Evolutionary conservation across 257 asterid species (phyloP).

Genomic region (Coffea canephora): DNA sequence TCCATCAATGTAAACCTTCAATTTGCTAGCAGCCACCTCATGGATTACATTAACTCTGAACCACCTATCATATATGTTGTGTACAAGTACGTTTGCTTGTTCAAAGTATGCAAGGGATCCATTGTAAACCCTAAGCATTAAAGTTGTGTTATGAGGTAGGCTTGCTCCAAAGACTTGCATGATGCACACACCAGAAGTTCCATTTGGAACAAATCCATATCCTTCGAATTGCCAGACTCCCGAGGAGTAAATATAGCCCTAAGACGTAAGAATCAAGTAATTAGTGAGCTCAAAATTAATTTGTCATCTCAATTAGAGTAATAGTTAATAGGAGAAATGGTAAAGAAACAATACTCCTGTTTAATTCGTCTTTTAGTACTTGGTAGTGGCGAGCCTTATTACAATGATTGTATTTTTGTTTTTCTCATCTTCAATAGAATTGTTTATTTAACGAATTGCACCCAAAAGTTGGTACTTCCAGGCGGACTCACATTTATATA

Average conservation of each 20-base stretch:
- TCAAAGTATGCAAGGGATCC: slow-evolving; percentile 26
- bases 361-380: too few relatives aligned
- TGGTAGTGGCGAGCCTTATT: too few relatives aligned
- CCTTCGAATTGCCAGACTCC: slow-evolving; percentile 45
- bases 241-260: slow-evolving; percentile 33
- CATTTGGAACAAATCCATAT: slow-evolving; percentile 28
- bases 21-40: slow-evolving; percentile 21
- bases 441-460: too few relatives aligned
- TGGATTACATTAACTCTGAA: slow-evolving; percentile 35
- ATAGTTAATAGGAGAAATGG: too few relatives aligned
- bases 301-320: too few relatives aligned
- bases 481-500: too few relatives aligned
- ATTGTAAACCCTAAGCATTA: slow-evolving; percentile 31
- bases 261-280: background rate
- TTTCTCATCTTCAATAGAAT: too few relatives aligned
- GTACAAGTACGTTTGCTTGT: background rate
- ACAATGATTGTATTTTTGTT: too few relatives aligned
- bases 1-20: slow-evolving; percentile 28
- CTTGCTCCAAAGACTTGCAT: slow-evolving; percentile 42
- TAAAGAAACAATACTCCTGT: too few relatives aligned
- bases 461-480: too few relatives aligned
- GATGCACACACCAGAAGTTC: slow-evolving; percentile 32
- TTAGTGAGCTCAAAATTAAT: too few relatives aligned
- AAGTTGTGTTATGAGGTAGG: slow-evolving; percentile 26
- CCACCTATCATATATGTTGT: slow-evolving; percentile 27